phyloP scores from a whole-genome alignment of 495 filamentous ascomycete species.

The Glutinoglossum americanum region DNA sequence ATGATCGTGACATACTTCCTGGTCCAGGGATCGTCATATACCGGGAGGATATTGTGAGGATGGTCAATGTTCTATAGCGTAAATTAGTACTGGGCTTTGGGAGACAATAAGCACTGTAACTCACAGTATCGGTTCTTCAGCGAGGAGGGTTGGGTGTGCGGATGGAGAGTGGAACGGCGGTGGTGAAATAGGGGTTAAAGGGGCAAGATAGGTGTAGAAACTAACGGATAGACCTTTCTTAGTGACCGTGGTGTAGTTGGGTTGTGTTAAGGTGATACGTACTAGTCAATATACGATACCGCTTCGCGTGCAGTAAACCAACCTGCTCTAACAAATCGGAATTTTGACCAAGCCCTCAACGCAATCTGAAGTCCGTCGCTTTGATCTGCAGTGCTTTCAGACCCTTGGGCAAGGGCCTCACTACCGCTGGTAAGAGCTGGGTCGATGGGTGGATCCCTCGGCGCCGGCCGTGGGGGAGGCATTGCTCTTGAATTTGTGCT shows the following conservation, averaged over 20 bases:
- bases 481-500: background rate
- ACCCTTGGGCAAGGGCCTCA: background rate
- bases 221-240: slow-evolving; percentile 20
- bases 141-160: slow-evolving; percentile 54
- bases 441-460: slow-evolving; percentile 1
- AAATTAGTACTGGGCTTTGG: background rate
- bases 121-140: slow-evolving; percentile 70
- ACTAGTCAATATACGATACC: slow-evolving; percentile 85
- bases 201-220: slow-evolving; percentile 76
- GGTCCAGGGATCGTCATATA: slow-evolving; percentile 61
- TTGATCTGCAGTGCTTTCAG: slow-evolving; percentile 14
- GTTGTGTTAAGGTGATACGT: slow-evolving; percentile 11
- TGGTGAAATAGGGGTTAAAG: slow-evolving; percentile 76
- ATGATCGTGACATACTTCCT: slow-evolving; percentile 62
- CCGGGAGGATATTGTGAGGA: slow-evolving; percentile 75
- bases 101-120: background rate
- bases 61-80: slow-evolving; percentile 35
- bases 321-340: slow-evolving; percentile 80
- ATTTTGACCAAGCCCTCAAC: slow-evolving; percentile 66
- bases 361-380: slow-evolving; percentile 27
- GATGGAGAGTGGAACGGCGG: slow-evolving; percentile 58
- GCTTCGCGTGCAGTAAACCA: slow-evolving; percentile 92
- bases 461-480: background rate
- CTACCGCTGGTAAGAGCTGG: background rate
- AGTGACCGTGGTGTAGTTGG: background rate